Conservation (phyloP, 2,329 filamentous ascomycete genomes). For the Colletotrichum sp. region DNA sequence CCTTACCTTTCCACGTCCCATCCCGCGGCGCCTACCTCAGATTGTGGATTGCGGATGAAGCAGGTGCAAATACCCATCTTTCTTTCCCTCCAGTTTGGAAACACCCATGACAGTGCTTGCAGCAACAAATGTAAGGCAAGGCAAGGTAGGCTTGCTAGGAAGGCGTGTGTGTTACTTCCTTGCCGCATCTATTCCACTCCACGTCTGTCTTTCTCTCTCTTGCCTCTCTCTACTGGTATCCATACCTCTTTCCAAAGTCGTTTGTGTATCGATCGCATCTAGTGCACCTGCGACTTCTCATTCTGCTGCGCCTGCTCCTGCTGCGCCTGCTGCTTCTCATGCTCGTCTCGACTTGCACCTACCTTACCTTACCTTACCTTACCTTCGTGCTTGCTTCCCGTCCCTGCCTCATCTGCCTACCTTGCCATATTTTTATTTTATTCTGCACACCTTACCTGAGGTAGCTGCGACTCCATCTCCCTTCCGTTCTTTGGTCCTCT, state of each 20-base stretch:
- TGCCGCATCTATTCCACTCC: background rate
- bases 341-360: background rate
- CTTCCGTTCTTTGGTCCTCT: conserved; percentile 15
- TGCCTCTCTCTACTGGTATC: background rate
- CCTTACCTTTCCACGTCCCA: background rate
- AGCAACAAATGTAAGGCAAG: background rate
- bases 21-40: background rate
- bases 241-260: background rate
- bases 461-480: conserved; percentile 15
- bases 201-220: background rate
- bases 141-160: background rate
- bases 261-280: background rate
- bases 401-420: background rate
- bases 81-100: background rate
- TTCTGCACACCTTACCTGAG: conserved; percentile 5
- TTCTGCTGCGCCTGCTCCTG: background rate
- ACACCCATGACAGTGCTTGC: conserved; percentile 7
- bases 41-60: background rate
- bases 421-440: background rate
- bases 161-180: background rate
- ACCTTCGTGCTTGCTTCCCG: background rate
- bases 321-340: background rate
- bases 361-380: background rate
- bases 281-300: background rate
- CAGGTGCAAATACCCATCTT: background rate